Evolutionary conservation across 495 filamentous ascomycete species (phyloP).

Genomic region (Paragyromitra xinjiangensis): DNA sequence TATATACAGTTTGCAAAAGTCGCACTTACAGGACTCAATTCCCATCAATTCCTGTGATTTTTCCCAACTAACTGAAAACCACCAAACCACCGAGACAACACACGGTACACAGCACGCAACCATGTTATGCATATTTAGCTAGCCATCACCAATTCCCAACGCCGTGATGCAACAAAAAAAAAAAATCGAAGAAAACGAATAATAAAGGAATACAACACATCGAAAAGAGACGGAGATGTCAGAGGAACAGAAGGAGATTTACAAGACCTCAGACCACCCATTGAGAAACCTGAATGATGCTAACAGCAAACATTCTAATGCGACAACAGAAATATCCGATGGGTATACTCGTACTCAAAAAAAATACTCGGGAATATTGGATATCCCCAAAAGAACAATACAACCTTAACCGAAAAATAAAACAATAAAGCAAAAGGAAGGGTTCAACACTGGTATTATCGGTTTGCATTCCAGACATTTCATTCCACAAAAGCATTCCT

Average conservation of each 20-base stretch:
- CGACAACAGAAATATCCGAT: slow-evolving; percentile 7
- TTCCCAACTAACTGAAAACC: slow-evolving; percentile 21
- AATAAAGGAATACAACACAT: slow-evolving; percentile 1
- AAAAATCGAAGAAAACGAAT: slow-evolving; percentile 1
- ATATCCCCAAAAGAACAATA: slow-evolving; percentile 6
- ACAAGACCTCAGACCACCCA: slow-evolving; percentile 29
- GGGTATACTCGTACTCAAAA: slow-evolving; percentile 20
- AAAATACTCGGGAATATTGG: slow-evolving; percentile 24
- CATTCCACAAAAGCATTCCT: slow-evolving; percentile 13
- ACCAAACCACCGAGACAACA: slow-evolving; percentile 16
- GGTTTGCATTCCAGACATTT: slow-evolving; percentile 24
- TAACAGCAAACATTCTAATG: slow-evolving; percentile 24
- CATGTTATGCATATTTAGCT: slow-evolving; percentile 19
- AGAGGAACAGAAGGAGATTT: slow-evolving; percentile 31
- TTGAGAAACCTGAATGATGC: slow-evolving; percentile 14
- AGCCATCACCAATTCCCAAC: slow-evolving; percentile 42
- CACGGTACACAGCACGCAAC: slow-evolving; percentile 12
- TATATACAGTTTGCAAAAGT: slow-evolving; percentile 11
- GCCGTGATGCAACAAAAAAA: slow-evolving; percentile 45
- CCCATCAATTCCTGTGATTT: slow-evolving; percentile 23
- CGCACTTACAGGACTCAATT: slow-evolving; percentile 14
- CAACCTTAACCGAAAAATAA: not conserved
- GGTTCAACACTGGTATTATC: slow-evolving; percentile 26
- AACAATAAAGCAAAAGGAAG: not conserved
- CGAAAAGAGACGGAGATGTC: not conserved